Evolutionary conservation across 441 rosid genomes (phyloP).

Genomic region (Bruguiera hainesii): DNA sequence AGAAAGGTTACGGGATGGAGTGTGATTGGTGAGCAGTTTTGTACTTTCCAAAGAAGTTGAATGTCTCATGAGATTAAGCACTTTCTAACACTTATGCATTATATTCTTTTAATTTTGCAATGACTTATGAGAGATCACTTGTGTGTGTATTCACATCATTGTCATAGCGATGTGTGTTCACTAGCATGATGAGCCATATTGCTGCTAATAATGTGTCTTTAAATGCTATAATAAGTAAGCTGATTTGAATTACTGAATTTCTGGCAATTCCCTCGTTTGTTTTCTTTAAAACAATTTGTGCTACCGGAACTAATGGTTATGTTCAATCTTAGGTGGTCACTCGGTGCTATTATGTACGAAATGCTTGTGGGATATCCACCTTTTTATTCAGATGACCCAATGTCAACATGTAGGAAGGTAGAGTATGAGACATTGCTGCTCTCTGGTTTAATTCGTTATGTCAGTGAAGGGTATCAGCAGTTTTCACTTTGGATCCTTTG

Average conservation of each 20-base stretch:
- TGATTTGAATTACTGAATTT: neutral
- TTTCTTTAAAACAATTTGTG: neutral
- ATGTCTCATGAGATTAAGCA: neutral
- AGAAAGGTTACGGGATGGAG: constrained; percentile 93
- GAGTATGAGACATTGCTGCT: neutral
- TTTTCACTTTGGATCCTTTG: neutral
- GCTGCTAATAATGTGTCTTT: neutral
- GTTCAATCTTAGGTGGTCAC: constrained; percentile 67
- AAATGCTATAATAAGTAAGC: neutral
- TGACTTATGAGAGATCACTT: too few species aligned
- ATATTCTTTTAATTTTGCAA: neutral
- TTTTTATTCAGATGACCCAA: constrained; percentile 83
- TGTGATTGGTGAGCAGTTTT: constrained; percentile 68
- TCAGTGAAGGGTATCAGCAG: neutral
- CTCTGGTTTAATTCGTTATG: neutral
- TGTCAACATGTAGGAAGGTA: constrained; percentile 92
- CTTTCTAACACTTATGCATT: neutral
- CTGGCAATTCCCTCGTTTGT: neutral
- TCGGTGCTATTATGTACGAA: constrained; percentile 88
- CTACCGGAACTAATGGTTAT: neutral
- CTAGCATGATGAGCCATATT: neutral
- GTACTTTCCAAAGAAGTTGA: neutral
- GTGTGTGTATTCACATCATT: too few species aligned
- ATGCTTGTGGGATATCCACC: constrained; percentile 93
- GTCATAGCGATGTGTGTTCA: too few species aligned